Base-by-base conservation (phyloP, 2,329 filamentous ascomycete species). In the Fusarium duplospermum region DNA sequence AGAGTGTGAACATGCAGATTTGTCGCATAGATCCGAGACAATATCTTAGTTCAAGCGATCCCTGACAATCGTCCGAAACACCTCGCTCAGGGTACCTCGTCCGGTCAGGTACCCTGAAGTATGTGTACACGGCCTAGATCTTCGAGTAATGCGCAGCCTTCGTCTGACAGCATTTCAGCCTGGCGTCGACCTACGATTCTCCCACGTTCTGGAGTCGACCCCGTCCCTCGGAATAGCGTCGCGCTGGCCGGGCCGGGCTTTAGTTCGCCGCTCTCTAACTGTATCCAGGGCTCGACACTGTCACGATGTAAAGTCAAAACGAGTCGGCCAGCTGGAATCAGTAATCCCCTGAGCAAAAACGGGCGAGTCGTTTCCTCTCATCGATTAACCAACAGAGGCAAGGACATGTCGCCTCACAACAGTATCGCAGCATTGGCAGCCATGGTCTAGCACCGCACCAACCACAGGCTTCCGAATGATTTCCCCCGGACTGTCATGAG, bases 11-110 rank as follows among this genome's bases (percentile, higher is more conserved):
- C 18, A 20, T 52, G 18, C 47, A 52, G 47, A 52, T 52, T 27
- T 20, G 47, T 52, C 47, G 47, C 22, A 52, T 31, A 63, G 61
- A 63, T 63, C 62, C 36, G 50, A 64, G 29, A 64, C 62, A 54
- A 40, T 13, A 35, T 22, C 18, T 62, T 52, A 24, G 58, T 33
- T 62, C 31, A 35, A 33, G 29, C 31, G 40, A 42, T 42, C 57
- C 57, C 35, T 40, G 57, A 9, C 40, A 14, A 31, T 38, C 56
- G 27, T 42, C 57, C 24, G 27, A 29, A 36, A 40, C 33, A 27
- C 52, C 24, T 16, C 31, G 13, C 13, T 42, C 35, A 42, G 20
- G 56, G 33, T 27, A 58, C 54, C 35, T 31, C 9, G 56, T 29
- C 56, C 10, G 35, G 56, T 40, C 56, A 40, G 18, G 56, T 40